Evolutionary conservation across 441 rosid species (phyloP).

Genomic region (Erysimum cheiri): DNA sequence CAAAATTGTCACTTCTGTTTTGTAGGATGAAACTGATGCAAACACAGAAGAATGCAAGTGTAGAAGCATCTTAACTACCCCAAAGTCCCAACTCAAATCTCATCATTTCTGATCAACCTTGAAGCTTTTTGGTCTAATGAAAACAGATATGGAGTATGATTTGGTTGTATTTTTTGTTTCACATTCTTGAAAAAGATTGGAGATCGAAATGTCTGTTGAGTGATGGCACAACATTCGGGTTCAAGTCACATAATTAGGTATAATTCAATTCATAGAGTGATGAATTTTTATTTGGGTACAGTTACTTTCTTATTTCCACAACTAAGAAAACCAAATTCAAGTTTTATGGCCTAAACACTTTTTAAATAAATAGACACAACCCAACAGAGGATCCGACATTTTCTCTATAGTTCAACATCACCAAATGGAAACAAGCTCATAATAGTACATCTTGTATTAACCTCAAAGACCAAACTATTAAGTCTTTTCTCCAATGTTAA

Average conservation of each 20-base stretch:
- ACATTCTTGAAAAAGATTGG: neutral
- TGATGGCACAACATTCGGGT: too few species aligned
- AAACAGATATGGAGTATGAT: neutral
- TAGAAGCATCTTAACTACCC: neutral
- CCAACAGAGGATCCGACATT: neutral
- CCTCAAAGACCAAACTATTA: constrained; percentile 24
- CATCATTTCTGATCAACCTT: too few species aligned
- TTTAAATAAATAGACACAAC: constrained; percentile 18
- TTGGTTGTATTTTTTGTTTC: neutral
- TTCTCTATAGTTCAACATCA: constrained; percentile 20
- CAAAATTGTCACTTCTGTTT: neutral
- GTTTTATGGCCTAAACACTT: neutral
- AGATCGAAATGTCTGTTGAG: too few species aligned
- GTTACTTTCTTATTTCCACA: neutral
- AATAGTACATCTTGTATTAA: constrained; percentile 36
- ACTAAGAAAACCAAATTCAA: neutral
- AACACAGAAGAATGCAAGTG: constrained; percentile 20
- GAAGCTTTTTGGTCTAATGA: neutral
- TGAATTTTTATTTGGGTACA: too few species aligned
- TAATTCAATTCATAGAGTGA: too few species aligned
- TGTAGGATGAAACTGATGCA: constrained; percentile 25
- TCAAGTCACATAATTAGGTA: too few species aligned
- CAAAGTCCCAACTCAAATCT: too few species aligned
- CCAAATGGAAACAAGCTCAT: constrained; percentile 37
- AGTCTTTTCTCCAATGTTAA: constrained; percentile 22